A percentile compares a stretch with the other conserved stretches of the same genome.
Evolutionary conservation across 1,284 basidiomycete genomes (phyloP).

Genomic region (Ceratobasidium sp.): DNA sequence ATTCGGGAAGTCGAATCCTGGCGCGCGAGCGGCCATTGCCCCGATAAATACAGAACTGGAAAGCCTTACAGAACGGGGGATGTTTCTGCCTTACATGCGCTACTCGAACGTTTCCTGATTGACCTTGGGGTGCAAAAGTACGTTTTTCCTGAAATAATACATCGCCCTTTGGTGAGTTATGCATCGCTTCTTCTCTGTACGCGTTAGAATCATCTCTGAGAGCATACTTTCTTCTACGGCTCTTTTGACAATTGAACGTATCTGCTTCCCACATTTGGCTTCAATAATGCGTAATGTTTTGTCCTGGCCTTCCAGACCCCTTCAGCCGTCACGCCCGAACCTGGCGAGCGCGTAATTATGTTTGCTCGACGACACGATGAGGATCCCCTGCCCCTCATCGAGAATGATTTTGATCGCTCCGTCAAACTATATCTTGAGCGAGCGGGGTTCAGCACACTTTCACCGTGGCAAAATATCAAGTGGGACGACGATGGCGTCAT

Average conservation of each 20-base stretch:
- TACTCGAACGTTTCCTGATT: neutral
- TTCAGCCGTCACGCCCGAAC: neutral
- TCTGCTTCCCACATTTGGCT: neutral
- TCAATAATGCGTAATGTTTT: no score
- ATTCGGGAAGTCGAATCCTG: neutral
- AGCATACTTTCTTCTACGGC: neutral
- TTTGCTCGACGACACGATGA: constrained; percentile 26
- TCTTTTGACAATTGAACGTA: neutral
- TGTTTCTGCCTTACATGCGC: constrained; percentile 11
- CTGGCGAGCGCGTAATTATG: constrained; percentile 20
- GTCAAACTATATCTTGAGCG: constrained; percentile 13
- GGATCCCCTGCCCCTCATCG: neutral
- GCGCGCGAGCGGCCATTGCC: constrained; percentile 1
- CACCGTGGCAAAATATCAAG: constrained; percentile 22
- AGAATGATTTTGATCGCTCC: constrained; percentile 21
- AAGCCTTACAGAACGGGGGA: constrained; percentile 10
- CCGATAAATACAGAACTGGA: neutral
- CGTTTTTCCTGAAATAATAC: constrained; percentile 17
- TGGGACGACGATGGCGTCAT: constrained; percentile 13
- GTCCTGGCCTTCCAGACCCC: neutral
- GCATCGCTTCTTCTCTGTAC: neutral
- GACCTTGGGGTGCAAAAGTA: constrained; percentile 17
- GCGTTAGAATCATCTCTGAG: neutral
- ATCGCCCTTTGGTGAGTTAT: constrained; percentile 4
- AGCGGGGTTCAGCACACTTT: constrained; percentile 6